A percentile compares a stretch with the other conserved stretches of the same genome.
Conservation (phyloP, 352 stramenopile genomes). For the Phytophthora fragariae region DNA sequence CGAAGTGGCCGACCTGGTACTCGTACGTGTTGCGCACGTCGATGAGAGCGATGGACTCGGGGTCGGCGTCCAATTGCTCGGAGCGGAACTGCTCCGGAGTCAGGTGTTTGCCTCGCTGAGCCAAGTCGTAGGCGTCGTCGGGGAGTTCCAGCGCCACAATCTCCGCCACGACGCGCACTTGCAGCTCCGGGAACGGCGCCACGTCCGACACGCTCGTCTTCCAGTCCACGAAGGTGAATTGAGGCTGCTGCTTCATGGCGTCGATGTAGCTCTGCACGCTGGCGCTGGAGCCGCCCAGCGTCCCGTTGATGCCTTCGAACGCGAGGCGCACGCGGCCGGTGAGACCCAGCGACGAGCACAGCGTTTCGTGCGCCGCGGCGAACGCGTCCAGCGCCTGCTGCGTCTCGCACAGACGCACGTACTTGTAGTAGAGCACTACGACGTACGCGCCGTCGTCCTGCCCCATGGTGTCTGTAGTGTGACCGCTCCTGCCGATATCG, state of each 20-base stretch:
- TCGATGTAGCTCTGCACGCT: conserved; percentile 73
- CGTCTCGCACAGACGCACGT: conserved; percentile 64
- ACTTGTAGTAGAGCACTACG: conserved; percentile 90
- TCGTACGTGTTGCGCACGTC: conserved; percentile 88
- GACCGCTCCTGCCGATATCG: background rate
- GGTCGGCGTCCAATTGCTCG: conserved; percentile 33
- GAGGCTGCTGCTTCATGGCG: conserved; percentile 48
- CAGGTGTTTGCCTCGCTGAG: conserved; percentile 60
- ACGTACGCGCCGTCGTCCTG: conserved; percentile 42
- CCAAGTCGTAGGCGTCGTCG: conserved; percentile 55
- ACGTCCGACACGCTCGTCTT: conserved; percentile 71
- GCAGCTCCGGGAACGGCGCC: conserved; percentile 69
- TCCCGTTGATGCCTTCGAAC: conserved; percentile 90
- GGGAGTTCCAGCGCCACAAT: conserved; percentile 84
- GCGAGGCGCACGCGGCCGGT: conserved; percentile 80
- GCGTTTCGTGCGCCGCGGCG: conserved; percentile 48
- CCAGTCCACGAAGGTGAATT: conserved; percentile 75
- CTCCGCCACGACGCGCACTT: conserved; percentile 72
- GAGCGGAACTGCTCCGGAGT: conserved; percentile 71
- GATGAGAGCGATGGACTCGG: conserved; percentile 58
- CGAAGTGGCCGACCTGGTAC: conserved; percentile 82
- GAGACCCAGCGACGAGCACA: conserved; percentile 67
- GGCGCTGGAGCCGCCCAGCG: conserved; percentile 55
- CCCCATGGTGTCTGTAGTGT: conserved; percentile 14
- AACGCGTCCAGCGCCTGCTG: conserved; percentile 45